Base-by-base conservation (phyloP, 2,329 filamentous ascomycete species). In the Talaromyces albobiverticillius region DNA sequence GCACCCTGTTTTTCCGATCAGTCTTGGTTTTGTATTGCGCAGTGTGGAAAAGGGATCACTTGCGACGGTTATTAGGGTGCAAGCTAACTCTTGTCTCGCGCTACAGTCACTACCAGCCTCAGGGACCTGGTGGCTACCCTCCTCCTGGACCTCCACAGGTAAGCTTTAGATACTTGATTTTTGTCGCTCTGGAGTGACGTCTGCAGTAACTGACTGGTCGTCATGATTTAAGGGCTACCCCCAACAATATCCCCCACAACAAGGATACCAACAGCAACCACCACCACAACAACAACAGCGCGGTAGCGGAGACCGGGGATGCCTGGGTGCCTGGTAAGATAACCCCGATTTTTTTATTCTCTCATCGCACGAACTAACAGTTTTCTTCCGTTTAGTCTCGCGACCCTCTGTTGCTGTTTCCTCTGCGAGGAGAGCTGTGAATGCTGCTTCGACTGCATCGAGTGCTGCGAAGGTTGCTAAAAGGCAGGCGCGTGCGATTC, bases 351-450 rank as follows among this genome's bases (percentile, higher is more conserved):
- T 20, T 7, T 22, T 3, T 31, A 23, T 26, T 13, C 13, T n/a
- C 36, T 34, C 23, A 29, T 26, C 6, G 46, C 59, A 5, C 25
- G 11, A 62, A 57, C 64, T 47, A 11, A 25, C 20, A 18, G 6
- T 43, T 10, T 16, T 48, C 34, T 45, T 22, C 18, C 23, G 34
- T 25, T 23, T 55, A 79, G 81, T 70, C 65, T 84, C 46, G 80
- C 79, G 46, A 74, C 74, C 31, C 67, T 86, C 34, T 85, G 82
- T 72, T 86, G 83, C 67, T 85, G 82, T 64, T 86, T 82, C 69
- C 75, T 86, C 25, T 84, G 81, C 62, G 83, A 85, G 64, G 83
- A 85, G 68, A 76, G 79, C 25, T 86, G 83, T 62, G 82, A 85
- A 67, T 85, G 82, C 71, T 85, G 82, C 64, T 72, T 77, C n/a